Conservation (phyloP, 805 yeast genomes). For the Candida insectorum region DNA sequence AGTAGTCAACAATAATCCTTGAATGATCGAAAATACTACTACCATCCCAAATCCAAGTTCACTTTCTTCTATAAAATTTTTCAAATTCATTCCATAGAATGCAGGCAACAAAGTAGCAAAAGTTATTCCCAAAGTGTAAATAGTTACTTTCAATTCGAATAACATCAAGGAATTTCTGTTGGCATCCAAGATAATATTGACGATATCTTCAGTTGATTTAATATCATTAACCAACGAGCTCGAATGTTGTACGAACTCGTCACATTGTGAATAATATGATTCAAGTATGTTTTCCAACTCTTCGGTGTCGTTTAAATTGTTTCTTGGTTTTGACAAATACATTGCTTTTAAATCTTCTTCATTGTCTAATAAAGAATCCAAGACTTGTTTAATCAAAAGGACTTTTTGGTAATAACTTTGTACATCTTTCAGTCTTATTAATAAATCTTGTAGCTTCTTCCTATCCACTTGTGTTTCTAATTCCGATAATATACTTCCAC, state of each 20-base stretch:
- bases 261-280: slow-evolving; percentile 86
- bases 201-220: slow-evolving; percentile 88
- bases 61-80: slow-evolving; percentile 73
- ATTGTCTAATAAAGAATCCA: slow-evolving; percentile 80
- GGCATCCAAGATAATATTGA: slow-evolving; percentile 86
- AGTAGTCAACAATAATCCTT: slow-evolving; percentile 53
- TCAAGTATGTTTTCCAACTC: slow-evolving; percentile 87
- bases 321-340: slow-evolving; percentile 56
- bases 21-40: slow-evolving; percentile 46
- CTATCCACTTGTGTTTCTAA: slow-evolving; percentile 80
- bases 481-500: slow-evolving; percentile 64
- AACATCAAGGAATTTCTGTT: slow-evolving; percentile 88
- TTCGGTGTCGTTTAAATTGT: slow-evolving; percentile 32
- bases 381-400: slow-evolving; percentile 68
- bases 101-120: slow-evolving; percentile 85
- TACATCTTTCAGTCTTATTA: slow-evolving; percentile 69
- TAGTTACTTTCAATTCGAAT: slow-evolving; percentile 76
- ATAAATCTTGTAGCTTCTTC: slow-evolving; percentile 65
- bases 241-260: slow-evolving; percentile 88
- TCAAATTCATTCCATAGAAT: slow-evolving; percentile 83
- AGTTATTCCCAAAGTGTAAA: slow-evolving; percentile 81
- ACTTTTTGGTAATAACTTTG: slow-evolving; percentile 74
- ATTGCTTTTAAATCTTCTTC: slow-evolving; percentile 82
- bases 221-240: slow-evolving; percentile 81
- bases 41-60: slow-evolving; percentile 60